phyloP scores from a whole-genome alignment of 2,329 filamentous ascomycete genomes.

The Drechmeria coniospora region DNA sequence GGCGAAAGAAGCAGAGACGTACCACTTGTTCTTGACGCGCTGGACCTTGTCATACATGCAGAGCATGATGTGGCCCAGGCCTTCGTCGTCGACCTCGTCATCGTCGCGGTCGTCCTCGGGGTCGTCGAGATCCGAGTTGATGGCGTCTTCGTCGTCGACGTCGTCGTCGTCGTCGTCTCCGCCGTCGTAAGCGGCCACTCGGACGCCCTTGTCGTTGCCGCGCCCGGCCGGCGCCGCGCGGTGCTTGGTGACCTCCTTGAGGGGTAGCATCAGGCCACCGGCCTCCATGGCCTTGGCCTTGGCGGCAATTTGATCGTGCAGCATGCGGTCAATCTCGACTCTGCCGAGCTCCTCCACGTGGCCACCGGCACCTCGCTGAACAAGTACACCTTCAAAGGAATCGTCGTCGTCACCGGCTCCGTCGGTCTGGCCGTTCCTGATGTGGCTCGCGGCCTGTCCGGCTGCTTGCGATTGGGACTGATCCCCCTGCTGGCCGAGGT shows the following conservation, averaged over 20 bases:
- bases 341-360: slow-evolving; percentile 40
- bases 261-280: slow-evolving; percentile 59
- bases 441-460: slow-evolving; percentile 13
- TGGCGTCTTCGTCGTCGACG: slow-evolving; percentile 75
- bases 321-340: slow-evolving; percentile 50
- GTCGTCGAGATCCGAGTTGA: slow-evolving; percentile 96
- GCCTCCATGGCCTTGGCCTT: slow-evolving; percentile 56
- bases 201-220: slow-evolving; percentile 14
- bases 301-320: slow-evolving; percentile 52
- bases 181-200: slow-evolving; percentile 49
- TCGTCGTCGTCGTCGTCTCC: slow-evolving; percentile 44
- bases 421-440: slow-evolving; percentile 49
- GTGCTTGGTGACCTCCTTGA: slow-evolving; percentile 37
- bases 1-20: slow-evolving; percentile 13
- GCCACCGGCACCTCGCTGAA: slow-evolving; percentile 38
- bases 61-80: slow-evolving; percentile 80
- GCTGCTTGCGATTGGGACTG: slow-evolving; percentile 12
- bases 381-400: slow-evolving; percentile 42
- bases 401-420: slow-evolving; percentile 45
- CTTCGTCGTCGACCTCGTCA: slow-evolving; percentile 76
- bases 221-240: slow-evolving; percentile 6
- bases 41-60: slow-evolving; percentile 99
- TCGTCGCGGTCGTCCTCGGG: slow-evolving; percentile 74
- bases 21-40: slow-evolving; percentile 97
- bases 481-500: slow-evolving; percentile 15